Percentiles rank a stretch among this genome's conserved stretches.
These are phyloP conservation scores for Fusarium miscanthi DNA, from an alignment of 2,329 filamentous ascomycete species.

Conservation along the genomic window DNA sequence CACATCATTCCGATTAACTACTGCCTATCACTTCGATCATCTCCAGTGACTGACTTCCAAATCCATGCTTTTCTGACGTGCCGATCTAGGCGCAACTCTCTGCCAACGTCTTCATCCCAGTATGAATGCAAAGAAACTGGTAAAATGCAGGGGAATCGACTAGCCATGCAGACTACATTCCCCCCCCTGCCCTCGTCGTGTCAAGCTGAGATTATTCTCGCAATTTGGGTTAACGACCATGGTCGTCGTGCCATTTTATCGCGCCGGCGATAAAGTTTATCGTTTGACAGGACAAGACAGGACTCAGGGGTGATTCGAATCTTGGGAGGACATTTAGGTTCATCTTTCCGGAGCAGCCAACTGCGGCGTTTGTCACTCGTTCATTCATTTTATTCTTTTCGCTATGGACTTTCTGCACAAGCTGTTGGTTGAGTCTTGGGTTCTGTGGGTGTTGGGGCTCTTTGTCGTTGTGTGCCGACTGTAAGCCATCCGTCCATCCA, in stretches of 20 bases:
- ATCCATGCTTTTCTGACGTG: not conserved
- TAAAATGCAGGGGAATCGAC: conserved; percentile 3
- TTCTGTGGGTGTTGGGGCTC: conserved; percentile 45
- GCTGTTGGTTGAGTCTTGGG: conserved; percentile 47
- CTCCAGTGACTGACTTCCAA: not conserved
- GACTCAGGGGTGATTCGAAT: not conserved
- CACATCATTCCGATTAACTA: not conserved
- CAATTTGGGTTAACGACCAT: not conserved
- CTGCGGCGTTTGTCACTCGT: not conserved
- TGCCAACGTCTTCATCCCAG: not conserved
- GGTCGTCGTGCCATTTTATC: not conserved
- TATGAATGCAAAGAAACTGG: not conserved
- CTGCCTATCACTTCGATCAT: not conserved
- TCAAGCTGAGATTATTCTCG: not conserved
- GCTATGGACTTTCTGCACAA: conserved; percentile 44
- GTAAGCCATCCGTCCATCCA: conserved; percentile 17
- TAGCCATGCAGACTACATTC: not conserved
- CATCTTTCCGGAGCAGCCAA: not conserved
- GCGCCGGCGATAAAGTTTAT: not conserved
- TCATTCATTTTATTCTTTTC: not conserved
- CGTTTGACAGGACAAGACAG: not conserved
- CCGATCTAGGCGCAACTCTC: conserved; percentile 5
- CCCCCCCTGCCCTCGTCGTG: not conserved
- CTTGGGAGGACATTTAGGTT: not conserved
- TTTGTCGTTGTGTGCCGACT: conserved; percentile 42